These are phyloP conservation scores for Sporothrix protearum DNA, from an alignment of 2,329 filamentous ascomycete genomes.

Conservation along the genomic window DNA sequence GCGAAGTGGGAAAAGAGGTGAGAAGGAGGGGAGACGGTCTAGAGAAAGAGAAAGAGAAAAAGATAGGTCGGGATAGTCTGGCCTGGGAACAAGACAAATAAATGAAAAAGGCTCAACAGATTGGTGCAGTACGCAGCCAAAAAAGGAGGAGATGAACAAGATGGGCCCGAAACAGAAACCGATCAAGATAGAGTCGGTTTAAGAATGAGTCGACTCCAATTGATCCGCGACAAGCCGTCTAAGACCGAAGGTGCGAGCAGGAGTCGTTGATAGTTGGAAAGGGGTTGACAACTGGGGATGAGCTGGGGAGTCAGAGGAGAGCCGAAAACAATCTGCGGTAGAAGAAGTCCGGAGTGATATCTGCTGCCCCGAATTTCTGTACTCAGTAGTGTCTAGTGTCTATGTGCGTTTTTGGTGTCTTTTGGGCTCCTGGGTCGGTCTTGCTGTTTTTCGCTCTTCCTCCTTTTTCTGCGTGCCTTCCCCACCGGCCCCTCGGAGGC, in stretches of 20 bases:
- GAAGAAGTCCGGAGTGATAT: slow-evolving; percentile 13
- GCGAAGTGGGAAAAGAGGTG: slow-evolving; percentile 12
- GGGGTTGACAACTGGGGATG: neutral
- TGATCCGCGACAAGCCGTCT: slow-evolving; percentile 11
- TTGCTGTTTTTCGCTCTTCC: neutral
- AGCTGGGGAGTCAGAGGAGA: slow-evolving; percentile 5
- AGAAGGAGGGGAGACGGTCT: slow-evolving; percentile 8
- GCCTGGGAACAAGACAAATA: neutral
- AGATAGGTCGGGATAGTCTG: neutral
- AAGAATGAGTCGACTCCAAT: slow-evolving; percentile 13
- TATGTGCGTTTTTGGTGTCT: slow-evolving; percentile 12
- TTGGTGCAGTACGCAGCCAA: neutral
- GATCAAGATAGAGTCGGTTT: neutral
- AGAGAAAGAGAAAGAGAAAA: too few species aligned
- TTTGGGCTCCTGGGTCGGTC: neutral
- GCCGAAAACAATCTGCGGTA: neutral
- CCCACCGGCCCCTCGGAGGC: slow-evolving; percentile 29
- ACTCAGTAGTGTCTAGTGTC: too few species aligned
- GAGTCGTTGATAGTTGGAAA: neutral
- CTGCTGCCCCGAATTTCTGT: slow-evolving; percentile 17
- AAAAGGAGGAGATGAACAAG: neutral
- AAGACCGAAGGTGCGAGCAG: slow-evolving; percentile 9
- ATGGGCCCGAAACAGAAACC: neutral
- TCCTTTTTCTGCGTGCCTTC: neutral
- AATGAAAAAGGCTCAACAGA: neutral